Conservation (phyloP, 495 filamentous ascomycete genomes). For the Oleoguttula mirabilis region DNA sequence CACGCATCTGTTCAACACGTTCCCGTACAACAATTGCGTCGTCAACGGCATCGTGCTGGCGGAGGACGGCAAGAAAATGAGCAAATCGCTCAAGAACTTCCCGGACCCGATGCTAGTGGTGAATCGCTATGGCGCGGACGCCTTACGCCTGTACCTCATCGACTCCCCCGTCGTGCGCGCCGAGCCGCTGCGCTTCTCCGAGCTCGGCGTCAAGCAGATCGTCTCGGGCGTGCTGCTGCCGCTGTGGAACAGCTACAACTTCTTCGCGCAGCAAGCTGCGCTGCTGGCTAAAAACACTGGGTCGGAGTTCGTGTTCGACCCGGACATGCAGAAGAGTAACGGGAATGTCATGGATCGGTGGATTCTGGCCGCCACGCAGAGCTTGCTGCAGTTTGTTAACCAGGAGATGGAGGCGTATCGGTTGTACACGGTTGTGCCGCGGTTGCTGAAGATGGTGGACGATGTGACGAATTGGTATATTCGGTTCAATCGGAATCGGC, state of each 20-base stretch:
- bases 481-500: constrained; percentile 88
- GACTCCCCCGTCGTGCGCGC: constrained; percentile 95
- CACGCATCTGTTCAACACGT: constrained; percentile 74
- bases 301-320: constrained; percentile 69
- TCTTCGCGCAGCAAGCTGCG: constrained; percentile 91
- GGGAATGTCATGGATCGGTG: constrained; percentile 94
- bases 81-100: constrained; percentile 94
- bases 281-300: constrained; percentile 81
- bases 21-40: constrained; percentile 93
- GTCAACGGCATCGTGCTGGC: constrained; percentile 94
- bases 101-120: constrained; percentile 82
- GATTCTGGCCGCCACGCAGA: constrained; percentile 90
- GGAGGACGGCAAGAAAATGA: constrained; percentile 99
- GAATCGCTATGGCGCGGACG: constrained; percentile 82
- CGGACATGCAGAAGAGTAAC: constrained; percentile 58
- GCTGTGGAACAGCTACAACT: constrained; percentile 95
- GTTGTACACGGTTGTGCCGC: constrained; percentile 83
- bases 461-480: constrained; percentile 99
- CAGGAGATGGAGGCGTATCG: constrained; percentile 72
- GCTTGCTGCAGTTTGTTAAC: constrained; percentile 83
- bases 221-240: constrained; percentile 88
- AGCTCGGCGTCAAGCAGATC: constrained; percentile 87
- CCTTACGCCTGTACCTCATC: constrained; percentile 87
- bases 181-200: constrained; percentile 84
- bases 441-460: constrained; percentile 77